Conservation (phyloP, 169 alveolate species). For the Plasmodium knowlesi region DNA sequence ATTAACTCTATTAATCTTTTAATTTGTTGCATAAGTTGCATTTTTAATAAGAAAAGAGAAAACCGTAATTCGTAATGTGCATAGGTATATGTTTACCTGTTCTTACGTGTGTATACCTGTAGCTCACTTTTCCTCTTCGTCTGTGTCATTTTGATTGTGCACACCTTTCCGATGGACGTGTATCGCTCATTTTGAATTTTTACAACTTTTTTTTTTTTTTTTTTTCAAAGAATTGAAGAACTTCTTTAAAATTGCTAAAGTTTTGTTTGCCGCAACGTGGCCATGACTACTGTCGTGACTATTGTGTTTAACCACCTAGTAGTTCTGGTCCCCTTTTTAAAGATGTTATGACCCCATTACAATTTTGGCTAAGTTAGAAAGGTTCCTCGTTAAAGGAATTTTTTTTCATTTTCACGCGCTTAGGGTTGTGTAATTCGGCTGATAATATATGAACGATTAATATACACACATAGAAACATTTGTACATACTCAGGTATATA, state of each 20-base stretch:
- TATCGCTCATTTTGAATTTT: not conserved
- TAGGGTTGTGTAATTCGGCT: not conserved
- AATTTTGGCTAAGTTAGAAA: not conserved
- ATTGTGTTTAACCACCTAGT: not conserved
- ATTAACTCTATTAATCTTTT: slow-evolving; percentile 9
- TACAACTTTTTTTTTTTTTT: slow-evolving; percentile 5
- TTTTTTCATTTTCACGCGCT: not conserved
- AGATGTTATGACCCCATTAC: not conserved
- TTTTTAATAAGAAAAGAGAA: not conserved
- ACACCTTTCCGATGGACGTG: not conserved
- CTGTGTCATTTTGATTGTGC: slow-evolving; percentile 3
- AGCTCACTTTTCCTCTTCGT: not conserved
- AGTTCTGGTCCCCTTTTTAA: not conserved
- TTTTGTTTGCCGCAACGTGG: not conserved
- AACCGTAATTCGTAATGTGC: not conserved
- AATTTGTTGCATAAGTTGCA: slow-evolving; percentile 23
- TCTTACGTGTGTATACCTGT: not conserved
- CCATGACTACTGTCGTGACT: not conserved
- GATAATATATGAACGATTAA: not conserved
- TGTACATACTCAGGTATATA: slow-evolving; percentile 3
- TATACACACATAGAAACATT: not conserved
- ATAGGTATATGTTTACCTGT: not conserved
- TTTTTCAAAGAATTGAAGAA: not conserved
- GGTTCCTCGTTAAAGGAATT: not conserved
- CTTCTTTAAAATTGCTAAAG: not conserved